phyloP scores from a whole-genome alignment of 2,329 filamentous ascomycete genomes.

The Penicillium janthinellum region DNA sequence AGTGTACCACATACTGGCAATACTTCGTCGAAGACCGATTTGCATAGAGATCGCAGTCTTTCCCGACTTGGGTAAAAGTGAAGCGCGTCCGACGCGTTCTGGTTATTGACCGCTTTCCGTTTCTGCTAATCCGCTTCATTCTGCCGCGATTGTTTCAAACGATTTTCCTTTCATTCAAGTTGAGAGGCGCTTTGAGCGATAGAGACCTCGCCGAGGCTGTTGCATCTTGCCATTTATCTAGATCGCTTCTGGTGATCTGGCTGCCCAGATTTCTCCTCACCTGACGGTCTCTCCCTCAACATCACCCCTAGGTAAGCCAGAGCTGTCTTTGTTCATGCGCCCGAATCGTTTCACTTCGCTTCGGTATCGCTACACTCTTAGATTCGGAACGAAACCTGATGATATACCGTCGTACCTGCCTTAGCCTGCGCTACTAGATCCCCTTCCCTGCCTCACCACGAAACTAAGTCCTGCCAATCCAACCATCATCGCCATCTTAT shows the following conservation, averaged over 20 bases:
- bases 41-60: neutral
- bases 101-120: constrained; percentile 16
- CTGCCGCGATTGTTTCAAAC: constrained; percentile 18
- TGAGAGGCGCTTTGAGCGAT: neutral
- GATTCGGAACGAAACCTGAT: neutral
- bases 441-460: neutral
- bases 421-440: neutral
- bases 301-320: neutral
- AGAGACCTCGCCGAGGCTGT: neutral
- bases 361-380: neutral
- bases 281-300: neutral
- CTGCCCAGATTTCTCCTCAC: neutral
- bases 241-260: neutral
- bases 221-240: neutral
- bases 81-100: constrained; percentile 26
- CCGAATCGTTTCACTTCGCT: neutral
- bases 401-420: neutral
- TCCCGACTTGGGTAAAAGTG: constrained; percentile 25
- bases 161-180: constrained; percentile 16
- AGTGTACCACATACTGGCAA: neutral
- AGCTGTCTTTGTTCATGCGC: neutral
- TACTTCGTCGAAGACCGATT: too few species aligned
- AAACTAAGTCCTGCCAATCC: too few species aligned
- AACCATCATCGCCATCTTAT: neutral
- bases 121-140: constrained; percentile 17